Base-by-base conservation (phyloP, 2,329 filamentous ascomycete species). In the Colletotrichum tropicale region DNA sequence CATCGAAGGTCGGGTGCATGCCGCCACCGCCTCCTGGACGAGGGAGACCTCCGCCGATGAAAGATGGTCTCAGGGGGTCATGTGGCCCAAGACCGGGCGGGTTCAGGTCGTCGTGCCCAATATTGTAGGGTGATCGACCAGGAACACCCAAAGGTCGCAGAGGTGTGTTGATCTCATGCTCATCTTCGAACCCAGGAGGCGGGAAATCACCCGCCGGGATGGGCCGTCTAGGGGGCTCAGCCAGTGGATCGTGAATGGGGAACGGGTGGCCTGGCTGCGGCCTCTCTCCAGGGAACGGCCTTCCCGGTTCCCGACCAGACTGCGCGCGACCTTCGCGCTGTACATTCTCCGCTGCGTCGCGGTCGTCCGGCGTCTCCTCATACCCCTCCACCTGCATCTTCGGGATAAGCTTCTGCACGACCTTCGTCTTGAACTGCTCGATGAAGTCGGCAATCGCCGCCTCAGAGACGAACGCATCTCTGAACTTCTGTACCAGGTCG, bases 1-100 rank as follows among this genome's bases (percentile, higher is more conserved):
- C 96, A 80, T 98, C 95, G 82, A 98, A 97, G 0, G 96, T 98
- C 1, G 97, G 97, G 84, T 98, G 95, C 97, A 99, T 99, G 1
- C 97, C 97, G 15, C 94, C 92, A 13, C 90, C 90, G 24, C 92
- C 90, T 16, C 91, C 91, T 1, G 88, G 87, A n/a, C 89, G 86
- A 26, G 88, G 87, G 7, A 92, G 84, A 1, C 91, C 89, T n/a
- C 91, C 89, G 60, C 90, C 89, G 8, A 92, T 91, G 71, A 95
- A 91, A 4, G 91, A 90, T 6, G 91, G 91, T 36, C 94, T 87
- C 5, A 98, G 85, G 15, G 96, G 96, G 83, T 98, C 96, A 80
- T 96, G 88, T 0, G 96, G 96, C 0, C 96, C 96, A 1, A 99
- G 86, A 1, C 95, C 95, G 12, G 93, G 93, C 2, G 97, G 97